Evolutionary conservation across 345 rosid species (phyloP).

Genomic region (Corymbia maculata): DNA sequence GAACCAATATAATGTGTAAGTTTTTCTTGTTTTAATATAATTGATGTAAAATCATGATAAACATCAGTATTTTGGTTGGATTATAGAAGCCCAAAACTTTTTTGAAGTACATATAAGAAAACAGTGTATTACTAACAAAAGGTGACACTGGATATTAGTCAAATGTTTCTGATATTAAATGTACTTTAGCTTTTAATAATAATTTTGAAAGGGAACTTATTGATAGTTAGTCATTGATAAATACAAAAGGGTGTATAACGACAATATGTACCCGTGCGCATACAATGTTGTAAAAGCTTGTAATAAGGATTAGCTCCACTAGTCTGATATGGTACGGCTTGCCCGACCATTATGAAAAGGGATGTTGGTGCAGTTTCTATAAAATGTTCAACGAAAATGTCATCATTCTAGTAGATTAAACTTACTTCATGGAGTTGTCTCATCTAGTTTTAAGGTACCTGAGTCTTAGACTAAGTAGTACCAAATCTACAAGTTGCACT

Average conservation of each 20-base stretch:
- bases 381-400: background rate
- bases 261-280: too few species aligned
- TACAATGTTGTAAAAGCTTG: background rate
- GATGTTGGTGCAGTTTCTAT: background rate
- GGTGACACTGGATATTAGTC: background rate
- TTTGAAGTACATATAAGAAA: background rate
- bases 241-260: too few species aligned
- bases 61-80: too few species aligned
- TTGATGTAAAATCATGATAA: background rate
- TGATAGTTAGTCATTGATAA: background rate
- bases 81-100: background rate
- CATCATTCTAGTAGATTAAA: background rate
- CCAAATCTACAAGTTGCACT: too few species aligned
- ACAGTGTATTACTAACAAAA: background rate
- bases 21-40: too few species aligned
- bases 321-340: background rate
- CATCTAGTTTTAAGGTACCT: too few species aligned
- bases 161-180: background rate
- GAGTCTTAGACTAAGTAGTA: too few species aligned
- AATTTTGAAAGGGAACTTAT: background rate
- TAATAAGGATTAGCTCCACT: background rate
- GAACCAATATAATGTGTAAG: background rate
- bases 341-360: background rate
- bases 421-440: too few species aligned
- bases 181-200: background rate